A percentile compares a stretch with the other conserved stretches of the same genome.
phyloP scores from a whole-genome alignment of 352 stramenopile species.

The Globisporangium irregulare region DNA sequence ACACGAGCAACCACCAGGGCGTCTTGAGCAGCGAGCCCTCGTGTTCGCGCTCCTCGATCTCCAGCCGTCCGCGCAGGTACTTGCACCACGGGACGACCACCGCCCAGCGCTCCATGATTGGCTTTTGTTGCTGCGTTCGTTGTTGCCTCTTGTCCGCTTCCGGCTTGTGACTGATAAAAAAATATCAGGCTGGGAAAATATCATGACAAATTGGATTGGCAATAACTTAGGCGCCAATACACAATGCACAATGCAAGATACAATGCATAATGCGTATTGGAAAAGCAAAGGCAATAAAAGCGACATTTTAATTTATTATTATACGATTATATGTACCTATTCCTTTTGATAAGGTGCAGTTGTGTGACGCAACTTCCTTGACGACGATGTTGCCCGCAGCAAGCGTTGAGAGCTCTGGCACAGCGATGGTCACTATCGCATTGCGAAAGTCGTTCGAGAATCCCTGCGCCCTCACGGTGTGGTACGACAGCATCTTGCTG shows the following conservation, averaged over 20 bases:
- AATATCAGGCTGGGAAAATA: not conserved
- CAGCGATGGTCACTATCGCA: no score
- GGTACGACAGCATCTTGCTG: no score
- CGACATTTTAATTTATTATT: no score
- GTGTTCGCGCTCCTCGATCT: constrained; percentile 19
- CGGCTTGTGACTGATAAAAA: not conserved
- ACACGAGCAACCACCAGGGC: constrained; percentile 25
- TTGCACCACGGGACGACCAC: constrained; percentile 32
- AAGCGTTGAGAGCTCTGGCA: no score
- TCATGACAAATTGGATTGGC: not conserved
- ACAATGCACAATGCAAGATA: not conserved
- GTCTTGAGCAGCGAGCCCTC: constrained; percentile 1
- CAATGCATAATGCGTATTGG: not conserved
- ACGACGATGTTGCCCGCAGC: no score
- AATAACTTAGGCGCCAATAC: constrained; percentile 4
- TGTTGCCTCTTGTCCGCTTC: not conserved
- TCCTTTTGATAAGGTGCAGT: no score
- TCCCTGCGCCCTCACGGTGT: no score
- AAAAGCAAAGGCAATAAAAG: no score
- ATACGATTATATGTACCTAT: no score
- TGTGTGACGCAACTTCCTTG: no score
- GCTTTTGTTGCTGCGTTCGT: not conserved
- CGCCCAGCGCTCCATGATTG: constrained; percentile 22
- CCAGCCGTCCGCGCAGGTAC: constrained; percentile 63
- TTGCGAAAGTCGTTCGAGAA: no score